These are phyloP conservation scores for Blastocystis sp. DNA, from an alignment of 352 stramenopile species.

Conservation along the genomic window DNA sequence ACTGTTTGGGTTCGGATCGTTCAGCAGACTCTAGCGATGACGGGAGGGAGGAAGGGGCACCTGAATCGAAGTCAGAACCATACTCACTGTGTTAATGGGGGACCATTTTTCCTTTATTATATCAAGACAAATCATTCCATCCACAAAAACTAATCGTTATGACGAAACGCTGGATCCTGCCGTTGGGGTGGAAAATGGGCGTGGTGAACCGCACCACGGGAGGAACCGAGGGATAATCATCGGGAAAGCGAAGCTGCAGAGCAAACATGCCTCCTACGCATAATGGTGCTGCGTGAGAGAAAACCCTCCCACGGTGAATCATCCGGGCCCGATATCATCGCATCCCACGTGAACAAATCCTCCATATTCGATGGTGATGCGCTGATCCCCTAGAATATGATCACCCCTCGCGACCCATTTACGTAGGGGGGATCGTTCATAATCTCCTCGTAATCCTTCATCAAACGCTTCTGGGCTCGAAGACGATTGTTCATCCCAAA, in stretches of 20 bases:
- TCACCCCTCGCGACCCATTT: background rate
- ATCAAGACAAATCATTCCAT: conserved; percentile 68
- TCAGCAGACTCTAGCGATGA: conserved; percentile 54
- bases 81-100: conserved; percentile 68
- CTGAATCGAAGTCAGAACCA: conserved; percentile 65
- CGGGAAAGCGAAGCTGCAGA: conserved; percentile 55
- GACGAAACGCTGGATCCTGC: background rate
- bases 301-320: conserved; percentile 69
- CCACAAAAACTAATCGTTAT: conserved; percentile 47
- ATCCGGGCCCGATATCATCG: conserved; percentile 67
- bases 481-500: conserved; percentile 54
- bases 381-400: conserved; percentile 49
- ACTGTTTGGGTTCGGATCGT: conserved; percentile 67
- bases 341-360: conserved; percentile 66
- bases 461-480: conserved; percentile 60
- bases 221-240: conserved; percentile 60
- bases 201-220: conserved; percentile 61
- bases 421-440: conserved; percentile 66
- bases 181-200: conserved; percentile 66
- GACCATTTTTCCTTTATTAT: conserved; percentile 69
- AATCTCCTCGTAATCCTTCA: conserved; percentile 67
- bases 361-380: conserved; percentile 67
- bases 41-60: background rate
- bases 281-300: background rate
- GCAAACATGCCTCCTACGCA: conserved; percentile 67